Conservation (phyloP, 768 basidiomycete species). For the Rhodotorula diobovata region DNA sequence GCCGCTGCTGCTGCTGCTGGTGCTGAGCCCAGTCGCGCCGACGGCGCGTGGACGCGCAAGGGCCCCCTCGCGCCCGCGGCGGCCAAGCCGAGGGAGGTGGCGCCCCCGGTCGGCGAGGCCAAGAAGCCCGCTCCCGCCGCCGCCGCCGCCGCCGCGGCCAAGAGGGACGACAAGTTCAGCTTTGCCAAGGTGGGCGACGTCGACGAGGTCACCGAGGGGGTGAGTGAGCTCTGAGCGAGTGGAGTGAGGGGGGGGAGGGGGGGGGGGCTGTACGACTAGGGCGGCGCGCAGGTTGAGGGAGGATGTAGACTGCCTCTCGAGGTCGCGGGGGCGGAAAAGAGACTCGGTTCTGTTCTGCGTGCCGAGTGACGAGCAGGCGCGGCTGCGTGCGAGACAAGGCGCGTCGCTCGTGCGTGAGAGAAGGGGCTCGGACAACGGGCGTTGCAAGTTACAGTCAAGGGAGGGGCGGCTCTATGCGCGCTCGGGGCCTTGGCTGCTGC, state of each 20-base stretch:
- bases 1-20: not conserved
- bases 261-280: not conserved
- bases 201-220: slow-evolving; percentile 22
- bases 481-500: too few species aligned
- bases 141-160: not conserved
- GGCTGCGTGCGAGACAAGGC: too few species aligned
- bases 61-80: slow-evolving; percentile 16
- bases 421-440: too few species aligned
- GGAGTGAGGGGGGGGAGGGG: too few species aligned
- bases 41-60: slow-evolving; percentile 23
- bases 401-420: too few species aligned
- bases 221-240: slow-evolving; percentile 10
- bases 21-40: not conserved
- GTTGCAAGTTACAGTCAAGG: too few species aligned
- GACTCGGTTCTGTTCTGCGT: too few species aligned
- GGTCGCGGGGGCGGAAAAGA: too few species aligned
- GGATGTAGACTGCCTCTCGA: too few species aligned
- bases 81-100: not conserved
- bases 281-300: too few species aligned
- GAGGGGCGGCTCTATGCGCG: too few species aligned
- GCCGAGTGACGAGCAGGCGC: too few species aligned
- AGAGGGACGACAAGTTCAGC: slow-evolving; percentile 8
- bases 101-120: not conserved
- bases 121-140: not conserved
- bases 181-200: slow-evolving; percentile 8